phyloP scores from a whole-genome alignment of 169 alveolate genomes.

The Sarcocystis neurona region DNA sequence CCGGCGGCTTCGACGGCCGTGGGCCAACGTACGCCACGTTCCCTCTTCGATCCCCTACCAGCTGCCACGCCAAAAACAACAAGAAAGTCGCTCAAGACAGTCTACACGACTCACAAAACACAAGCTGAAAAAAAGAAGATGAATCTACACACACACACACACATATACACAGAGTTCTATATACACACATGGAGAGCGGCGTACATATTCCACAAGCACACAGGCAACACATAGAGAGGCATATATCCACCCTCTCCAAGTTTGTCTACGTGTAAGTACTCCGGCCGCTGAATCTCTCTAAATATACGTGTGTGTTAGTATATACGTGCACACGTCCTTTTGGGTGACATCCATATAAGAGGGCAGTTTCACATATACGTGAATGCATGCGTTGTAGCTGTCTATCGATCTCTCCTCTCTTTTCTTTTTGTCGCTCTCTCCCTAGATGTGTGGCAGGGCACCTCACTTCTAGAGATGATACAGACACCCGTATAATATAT shows the following conservation, averaged over 20 bases:
- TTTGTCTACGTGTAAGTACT: too few relatives aligned
- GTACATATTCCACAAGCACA: neutral
- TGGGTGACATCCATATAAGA: too few relatives aligned
- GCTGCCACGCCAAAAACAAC: constrained; percentile 12
- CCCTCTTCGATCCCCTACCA: constrained; percentile 50
- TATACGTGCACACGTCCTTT: too few relatives aligned
- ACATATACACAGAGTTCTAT: neutral
- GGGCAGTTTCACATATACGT: too few relatives aligned
- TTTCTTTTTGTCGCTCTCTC: too few relatives aligned
- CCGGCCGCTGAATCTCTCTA: too few relatives aligned
- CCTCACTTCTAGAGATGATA: too few relatives aligned
- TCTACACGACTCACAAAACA: neutral
- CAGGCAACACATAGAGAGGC: neutral
- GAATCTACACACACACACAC: neutral
- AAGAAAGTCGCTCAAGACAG: neutral
- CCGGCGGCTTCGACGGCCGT: constrained; percentile 28
- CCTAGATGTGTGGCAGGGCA: too few relatives aligned
- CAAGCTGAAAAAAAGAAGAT: neutral
- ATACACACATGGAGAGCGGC: neutral
- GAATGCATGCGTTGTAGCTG: too few relatives aligned
- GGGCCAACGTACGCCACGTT: constrained; percentile 31
- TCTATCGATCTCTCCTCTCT: too few relatives aligned
- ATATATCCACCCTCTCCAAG: neutral
- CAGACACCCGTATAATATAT: too few relatives aligned
- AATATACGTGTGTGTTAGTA: too few relatives aligned